Base-by-base conservation (phyloP, 768 basidiomycete genomes). In the Ramaria sp. region DNA sequence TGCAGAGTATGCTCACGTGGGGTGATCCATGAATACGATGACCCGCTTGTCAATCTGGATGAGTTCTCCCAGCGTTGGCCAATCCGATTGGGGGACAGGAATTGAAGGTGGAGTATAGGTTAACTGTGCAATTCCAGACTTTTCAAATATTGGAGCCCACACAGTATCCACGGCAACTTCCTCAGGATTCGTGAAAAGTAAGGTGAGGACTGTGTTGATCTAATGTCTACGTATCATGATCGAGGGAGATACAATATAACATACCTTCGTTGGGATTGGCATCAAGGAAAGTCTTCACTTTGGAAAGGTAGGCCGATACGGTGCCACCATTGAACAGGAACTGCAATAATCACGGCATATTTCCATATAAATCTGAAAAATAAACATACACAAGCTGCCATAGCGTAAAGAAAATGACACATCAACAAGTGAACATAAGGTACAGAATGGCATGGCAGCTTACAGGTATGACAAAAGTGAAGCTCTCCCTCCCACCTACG, bases 161-260 rank as follows among this genome's bases (percentile, higher is more conserved):
- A 75, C 65, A 4, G 69, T 69, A 4, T 70, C 63, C 11, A 81
- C 69, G 1, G 78, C 75, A 15, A 76, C 67, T 9, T 75, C 73
- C 56, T 84, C 83, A 4, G 78, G 80, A 64, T 86, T 86, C 39
- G 84, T 84, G 63, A 86, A 83, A 38, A 86, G 68, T 51, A 86
- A 68, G 0, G 83, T 82, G 50, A 86, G 57, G 42, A 85, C 81
- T 54, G 17, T 7, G 22, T 7, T 34, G 27, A 17, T 38, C 5
- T 27, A 27, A 27, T 5, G 27, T 2, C 2, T 27, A 5, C 27
- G 5, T n/a, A 5, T 27, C 27, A 11, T 15, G 24, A 41, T 7
- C 11, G 19, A 22, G 39, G 22, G 6, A 17, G 20, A 42, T 15
- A 20, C 15, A 4, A 42, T 10, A 2, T 54, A 27, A 30, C 34